phyloP scores from a whole-genome alignment of 2,329 filamentous ascomycete species.

The Lachnellula occidentalis region DNA sequence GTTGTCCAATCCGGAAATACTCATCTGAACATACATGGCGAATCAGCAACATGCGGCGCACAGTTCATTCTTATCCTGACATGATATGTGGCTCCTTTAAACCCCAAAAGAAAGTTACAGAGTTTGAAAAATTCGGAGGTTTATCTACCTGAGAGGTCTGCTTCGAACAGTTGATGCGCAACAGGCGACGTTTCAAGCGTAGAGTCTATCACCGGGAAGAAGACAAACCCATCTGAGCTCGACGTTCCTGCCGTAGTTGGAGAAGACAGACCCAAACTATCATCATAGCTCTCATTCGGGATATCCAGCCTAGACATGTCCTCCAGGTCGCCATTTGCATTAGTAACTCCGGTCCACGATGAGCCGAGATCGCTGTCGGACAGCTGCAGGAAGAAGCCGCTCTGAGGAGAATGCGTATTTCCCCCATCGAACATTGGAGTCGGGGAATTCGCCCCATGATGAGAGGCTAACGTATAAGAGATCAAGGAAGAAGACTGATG shows the following conservation, averaged over 20 bases:
- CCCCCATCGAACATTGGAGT: constrained; percentile 10
- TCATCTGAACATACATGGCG: constrained; percentile 8
- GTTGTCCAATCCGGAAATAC: constrained; percentile 14
- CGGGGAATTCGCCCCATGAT: constrained; percentile 11
- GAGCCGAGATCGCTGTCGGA: constrained; percentile 13
- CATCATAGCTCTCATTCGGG: constrained; percentile 20
- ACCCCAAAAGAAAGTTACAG: background rate
- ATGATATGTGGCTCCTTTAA: background rate
- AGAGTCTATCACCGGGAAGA: constrained; percentile 15
- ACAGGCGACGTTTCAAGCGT: constrained; percentile 10
- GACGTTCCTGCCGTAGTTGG: constrained; percentile 20
- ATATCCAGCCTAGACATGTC: constrained; percentile 18
- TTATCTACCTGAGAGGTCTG: constrained; percentile 20
- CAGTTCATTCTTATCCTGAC: background rate
- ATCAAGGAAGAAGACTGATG: constrained; percentile 6
- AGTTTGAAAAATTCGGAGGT: background rate
- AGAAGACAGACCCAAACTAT: constrained; percentile 18
- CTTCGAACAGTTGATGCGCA: constrained; percentile 11
- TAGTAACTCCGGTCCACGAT: constrained; percentile 16
- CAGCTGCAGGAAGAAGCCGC: constrained; percentile 11
- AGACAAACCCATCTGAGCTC: constrained; percentile 20
- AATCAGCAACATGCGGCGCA: constrained; percentile 5
- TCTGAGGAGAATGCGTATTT: constrained; percentile 12
- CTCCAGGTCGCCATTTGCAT: background rate
- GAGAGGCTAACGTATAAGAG: constrained; percentile 18